Evolutionary conservation across 1,139 yeast genomes (phyloP), one percentile per base, ranked within the genome.

Genomic region (Sugiyamaella novakii): DNA sequence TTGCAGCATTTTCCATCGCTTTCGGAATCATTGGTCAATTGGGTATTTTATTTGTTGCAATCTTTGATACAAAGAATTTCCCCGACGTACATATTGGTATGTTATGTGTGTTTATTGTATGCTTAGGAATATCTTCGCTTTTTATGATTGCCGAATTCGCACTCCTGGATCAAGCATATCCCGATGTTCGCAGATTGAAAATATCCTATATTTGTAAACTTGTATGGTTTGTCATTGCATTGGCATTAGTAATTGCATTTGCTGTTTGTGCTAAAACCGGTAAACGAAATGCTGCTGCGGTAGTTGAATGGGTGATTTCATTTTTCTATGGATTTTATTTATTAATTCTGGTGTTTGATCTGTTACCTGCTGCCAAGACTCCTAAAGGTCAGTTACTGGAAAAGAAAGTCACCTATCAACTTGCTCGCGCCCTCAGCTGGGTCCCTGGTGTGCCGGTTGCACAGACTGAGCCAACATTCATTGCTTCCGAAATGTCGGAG

Each of bases 241-340:
- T 84, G 21, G 79, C 72, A 0, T 76, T 87, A 64, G 96, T 94
- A 3, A 70, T 84, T 25, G 75, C 80, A 36, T 91, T 88, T 60
- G 92, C 81, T 11, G 76, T 68, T 1, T 68, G 72, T 48, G 69
- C 74, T 76, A 57, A 63, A 7, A 46, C 50, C 1, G 75, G 71
- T 34, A 52, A 70, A 8, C 68, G 74, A 31, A 69, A 76, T 47
- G 75, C 81, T 19, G 87, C 80, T 2, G 70, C 86, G 0, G 70
- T 71, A 12, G 82, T 85, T 65, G 98, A 91, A 67, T 91, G 98
- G 97, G 63, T 80, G 6, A 69, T 89, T 40, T 83, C 91, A 5
- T 91, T 83, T 69, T 84, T 87, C 81, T 89, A 87, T 63, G 94
- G 95, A 7, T 63, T 84, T 31, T 74, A 86, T 54, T 77, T 84